Base-by-base conservation (phyloP, 169 alveolate genomes). In the Plasmodium vivax region DNA sequence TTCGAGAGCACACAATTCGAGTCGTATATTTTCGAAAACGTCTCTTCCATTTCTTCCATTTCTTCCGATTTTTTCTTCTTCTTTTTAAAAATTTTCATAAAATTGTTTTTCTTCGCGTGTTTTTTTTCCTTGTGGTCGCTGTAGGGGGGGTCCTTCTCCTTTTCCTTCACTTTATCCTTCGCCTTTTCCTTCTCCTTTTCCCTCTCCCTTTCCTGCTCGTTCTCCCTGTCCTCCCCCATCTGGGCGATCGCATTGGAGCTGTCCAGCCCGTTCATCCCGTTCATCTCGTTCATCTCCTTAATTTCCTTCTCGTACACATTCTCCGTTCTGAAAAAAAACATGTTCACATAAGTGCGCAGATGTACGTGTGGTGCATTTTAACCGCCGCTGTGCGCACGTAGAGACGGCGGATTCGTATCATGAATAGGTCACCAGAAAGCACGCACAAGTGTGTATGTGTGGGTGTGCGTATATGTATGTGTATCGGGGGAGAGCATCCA, bases 221-320 rank as follows among this genome's bases (percentile, higher is more conserved):
- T 23, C n/a, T 36, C 80, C 32, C 43, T 23, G 34, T n/a, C 45
- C 16, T 47, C 68, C 62, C 36, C 54, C n/a, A 38, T 54, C 68
- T 32, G 74, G n/a, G 38, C 56, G 58, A 87, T 79, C 10, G 45
- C 34, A 45, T 75, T 87, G 30, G 85, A 87, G 51, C 87, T 87
- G 32, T 34, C 51, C 72, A 84, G 30, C 51, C 34, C 83, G 16
- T 87, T 51, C 27, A 23, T 23, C 27, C 27, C 27, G 27, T 23
- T 23, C 58, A 47, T 47, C 47, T 36, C 83, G 10, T 85, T 85
- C 93, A 87, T 87, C 6, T 58, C 93, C 34, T 87, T 54, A 54
- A 87, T 87, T 87, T 87, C 93, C 51, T 77, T 87, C 23, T 45
- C 93, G 68, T 51, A 87, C 68, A 87, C 93, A 75, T 87, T 75